phyloP scores from a whole-genome alignment of 2,329 filamentous ascomycete species.

The Pseudofabraea citricarpa region DNA sequence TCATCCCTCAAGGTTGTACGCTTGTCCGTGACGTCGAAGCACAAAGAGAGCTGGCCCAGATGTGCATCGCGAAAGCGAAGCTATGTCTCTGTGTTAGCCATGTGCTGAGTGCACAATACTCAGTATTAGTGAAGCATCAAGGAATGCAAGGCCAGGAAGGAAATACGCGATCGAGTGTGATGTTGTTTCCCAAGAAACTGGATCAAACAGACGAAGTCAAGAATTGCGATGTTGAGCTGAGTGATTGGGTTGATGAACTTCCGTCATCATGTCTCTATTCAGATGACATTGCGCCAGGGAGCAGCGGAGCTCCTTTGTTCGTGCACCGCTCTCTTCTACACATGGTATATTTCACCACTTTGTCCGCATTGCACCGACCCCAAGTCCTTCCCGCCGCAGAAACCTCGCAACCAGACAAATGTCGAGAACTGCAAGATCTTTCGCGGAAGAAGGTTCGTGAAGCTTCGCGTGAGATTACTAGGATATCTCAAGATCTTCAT shows the following conservation, averaged over 20 bases:
- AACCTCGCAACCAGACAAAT: constrained; percentile 40
- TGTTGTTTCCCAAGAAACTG: constrained; percentile 85
- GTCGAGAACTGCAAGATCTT: constrained; percentile 71
- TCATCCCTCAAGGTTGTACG: constrained; percentile 66
- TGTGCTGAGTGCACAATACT: constrained; percentile 88
- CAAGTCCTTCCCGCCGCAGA: constrained; percentile 79
- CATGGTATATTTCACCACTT: constrained; percentile 89
- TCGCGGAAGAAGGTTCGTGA: constrained; percentile 79
- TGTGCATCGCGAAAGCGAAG: constrained; percentile 91
- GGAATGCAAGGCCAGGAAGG: constrained; percentile 71
- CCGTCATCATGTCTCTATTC: constrained; percentile 69
- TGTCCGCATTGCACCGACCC: constrained; percentile 85
- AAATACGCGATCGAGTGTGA: constrained; percentile 68
- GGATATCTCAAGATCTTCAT: constrained; percentile 74
- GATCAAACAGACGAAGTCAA: constrained; percentile 76
- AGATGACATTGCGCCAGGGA: constrained; percentile 48
- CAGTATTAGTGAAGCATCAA: constrained; percentile 80
- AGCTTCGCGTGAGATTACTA: constrained; percentile 80
- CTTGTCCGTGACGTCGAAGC: constrained; percentile 65
- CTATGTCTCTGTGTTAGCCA: constrained; percentile 85
- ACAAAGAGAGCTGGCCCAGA: constrained; percentile 73
- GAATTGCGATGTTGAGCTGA: constrained; percentile 72
- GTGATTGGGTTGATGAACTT: constrained; percentile 70
- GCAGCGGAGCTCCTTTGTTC: constrained; percentile 51
- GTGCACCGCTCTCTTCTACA: constrained; percentile 83